Conservation (phyloP, 2,329 filamentous ascomycete genomes). For the Ploettnerulaceae sp. region DNA sequence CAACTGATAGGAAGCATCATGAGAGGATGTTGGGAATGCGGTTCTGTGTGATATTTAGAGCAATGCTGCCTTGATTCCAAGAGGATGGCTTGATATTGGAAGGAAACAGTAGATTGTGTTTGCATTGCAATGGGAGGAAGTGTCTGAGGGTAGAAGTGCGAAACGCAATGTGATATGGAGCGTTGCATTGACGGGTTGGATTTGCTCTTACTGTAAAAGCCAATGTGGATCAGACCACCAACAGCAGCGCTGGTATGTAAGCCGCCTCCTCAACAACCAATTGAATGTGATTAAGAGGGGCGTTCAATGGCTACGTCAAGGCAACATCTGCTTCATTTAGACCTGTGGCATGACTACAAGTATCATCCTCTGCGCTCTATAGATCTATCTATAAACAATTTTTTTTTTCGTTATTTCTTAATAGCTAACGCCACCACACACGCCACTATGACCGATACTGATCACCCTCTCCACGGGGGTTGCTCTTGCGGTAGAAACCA, state of each 20-base stretch:
- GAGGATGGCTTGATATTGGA: too few relatives aligned
- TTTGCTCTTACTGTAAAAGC: constrained; percentile 1
- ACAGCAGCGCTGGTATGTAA: neutral
- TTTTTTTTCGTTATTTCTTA: too few relatives aligned
- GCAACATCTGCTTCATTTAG: neutral
- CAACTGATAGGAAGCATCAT: too few relatives aligned
- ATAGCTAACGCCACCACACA: neutral
- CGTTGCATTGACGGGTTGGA: neutral
- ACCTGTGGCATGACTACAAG: neutral
- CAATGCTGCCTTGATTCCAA: too few relatives aligned
- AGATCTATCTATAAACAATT: neutral
- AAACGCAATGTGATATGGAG: neutral
- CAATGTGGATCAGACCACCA: constrained; percentile 3
- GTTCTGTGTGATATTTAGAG: too few relatives aligned
- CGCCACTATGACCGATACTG: neutral
- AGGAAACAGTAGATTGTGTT: too few relatives aligned
- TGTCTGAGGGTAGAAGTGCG: neutral
- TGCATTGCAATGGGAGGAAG: too few relatives aligned
- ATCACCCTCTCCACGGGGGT: constrained; percentile 61
- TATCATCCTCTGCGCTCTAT: neutral
- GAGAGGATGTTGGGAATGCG: too few relatives aligned
- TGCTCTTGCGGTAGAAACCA: constrained; percentile 84
- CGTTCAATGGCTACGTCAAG: neutral
- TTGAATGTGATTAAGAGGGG: neutral
- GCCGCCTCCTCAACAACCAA: neutral